Base-by-base conservation (phyloP, 108 stramenopile genomes). In the Skeletonema tropicum region DNA sequence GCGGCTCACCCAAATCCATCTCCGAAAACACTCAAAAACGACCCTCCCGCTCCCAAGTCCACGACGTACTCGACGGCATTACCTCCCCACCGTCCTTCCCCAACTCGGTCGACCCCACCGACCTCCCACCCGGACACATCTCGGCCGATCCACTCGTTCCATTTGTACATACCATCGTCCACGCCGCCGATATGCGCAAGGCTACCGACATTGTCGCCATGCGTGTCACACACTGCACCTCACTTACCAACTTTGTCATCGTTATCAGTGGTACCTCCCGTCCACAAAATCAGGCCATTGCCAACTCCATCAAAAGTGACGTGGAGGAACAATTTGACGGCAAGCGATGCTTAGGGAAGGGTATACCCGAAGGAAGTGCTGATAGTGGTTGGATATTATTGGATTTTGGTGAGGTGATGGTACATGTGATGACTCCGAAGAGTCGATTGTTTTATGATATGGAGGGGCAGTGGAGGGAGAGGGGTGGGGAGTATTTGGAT, bases 261-360 rank as follows among this genome's bases (percentile, higher is more conserved):
- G 66, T 98, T 5, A 49, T 86, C 11, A 83, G 73, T 17, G 97
- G 96, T 23, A 97, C 92, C 62, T 89, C 87, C 52, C 77, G 95
- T 41, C 97, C 97, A 4, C 97, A 98, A 66, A 98, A 96, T 79
- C 91, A 93, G 82, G 97, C 97, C 61, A 98, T 98, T 86, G 93
- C 92, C 29, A 85, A 80, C 30, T 86, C 89, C 63, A 89, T 98
- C 57, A 77, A 70, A 41, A 77, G 91, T 1, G 94, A 93, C 67
- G 92, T 98, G 21, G 60, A 68, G 61, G 93, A 94, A 63, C 25
- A 75, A 15, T 41, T 57, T 33, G 82, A 86, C 30, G 86, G 89
- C 11, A 68, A 64, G 49, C 42, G 78, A 13, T 79, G 78, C 60
- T 70, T 77, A 57, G 84, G 87, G 15, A 89, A 78, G 46, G 94